Base-by-base conservation (phyloP, 148 eudicot genomes). In the Nepenthes mirabilis region DNA sequence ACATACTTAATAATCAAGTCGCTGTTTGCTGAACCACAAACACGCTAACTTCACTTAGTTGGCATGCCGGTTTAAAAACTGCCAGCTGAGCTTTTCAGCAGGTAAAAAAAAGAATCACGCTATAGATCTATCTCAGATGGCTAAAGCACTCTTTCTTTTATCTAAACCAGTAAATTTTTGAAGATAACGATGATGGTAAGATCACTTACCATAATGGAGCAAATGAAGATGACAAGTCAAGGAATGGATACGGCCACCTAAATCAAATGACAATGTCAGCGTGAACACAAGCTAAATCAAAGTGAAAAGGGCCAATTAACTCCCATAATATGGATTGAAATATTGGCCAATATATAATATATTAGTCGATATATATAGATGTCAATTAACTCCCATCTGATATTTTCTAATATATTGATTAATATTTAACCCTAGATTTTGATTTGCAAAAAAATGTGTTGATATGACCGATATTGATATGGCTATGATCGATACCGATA, bases 241-340 rank as follows among this genome's bases (percentile, higher is more conserved):
- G 83, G 74, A 90, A 90, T 36, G 82, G 60, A 72, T 90, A 90
- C 2, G 97, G 97, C 97, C 97, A 90, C 68, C 97, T 90, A 83
- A 55, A 71, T 61, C 56, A 35, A 63, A 23, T 43, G 5, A 34
- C 13, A 56, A 55, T 55, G 36, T 34, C 7, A 33, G 35, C 36
- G 5, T 55, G 52, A 49, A n/a, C 10, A 5, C 2, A 5, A 1
- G 8, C 45, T 8, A 4, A 40, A 40, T 3, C 8, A 8, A 40
- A 3, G 45, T 8, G 6, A 40, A 0, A 49, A 11, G 11, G 14
- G 13, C 13, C 2, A 3, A 10, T 2, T 0, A 49, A 49, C 52
- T 11, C 13, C 52, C 12, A 49, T 3, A 49, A 45, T 1, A 45
- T 45, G 11, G 48, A 45, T 6, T 45, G 48, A 45, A 45, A 52